phyloP scores from a whole-genome alignment of 371 early-diverging fungal species.

The Rhizopus stolonifer region DNA sequence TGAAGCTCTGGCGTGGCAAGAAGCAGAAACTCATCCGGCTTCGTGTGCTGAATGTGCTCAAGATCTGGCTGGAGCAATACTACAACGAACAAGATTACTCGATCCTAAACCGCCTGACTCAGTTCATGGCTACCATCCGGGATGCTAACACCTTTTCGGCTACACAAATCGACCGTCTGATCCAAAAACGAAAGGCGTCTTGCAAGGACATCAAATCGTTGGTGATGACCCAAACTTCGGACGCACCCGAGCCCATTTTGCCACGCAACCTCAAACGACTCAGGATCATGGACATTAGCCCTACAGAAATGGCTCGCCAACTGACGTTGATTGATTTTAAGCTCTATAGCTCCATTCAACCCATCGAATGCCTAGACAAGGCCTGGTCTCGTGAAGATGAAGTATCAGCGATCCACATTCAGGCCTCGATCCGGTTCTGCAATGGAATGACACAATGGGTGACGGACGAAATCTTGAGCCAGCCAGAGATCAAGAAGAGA shows the following conservation, averaged over 20 bases:
- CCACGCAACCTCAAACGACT: slow-evolving; percentile 65
- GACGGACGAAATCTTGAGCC: slow-evolving; percentile 75
- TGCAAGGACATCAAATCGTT: slow-evolving; percentile 58
- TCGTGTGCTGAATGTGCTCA: slow-evolving; percentile 88
- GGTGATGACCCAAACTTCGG: slow-evolving; percentile 53
- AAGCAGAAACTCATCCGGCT: slow-evolving; percentile 85
- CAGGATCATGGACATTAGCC: slow-evolving; percentile 81
- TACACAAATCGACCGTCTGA: slow-evolving; percentile 71
- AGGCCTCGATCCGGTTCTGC: slow-evolving; percentile 69
- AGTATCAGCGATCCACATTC: slow-evolving; percentile 63
- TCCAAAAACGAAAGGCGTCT: slow-evolving; percentile 66
- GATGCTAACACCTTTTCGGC: slow-evolving; percentile 70
- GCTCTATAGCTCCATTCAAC: slow-evolving; percentile 75
- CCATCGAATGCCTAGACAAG: slow-evolving; percentile 85
- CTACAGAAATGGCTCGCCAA: slow-evolving; percentile 92
- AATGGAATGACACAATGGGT: slow-evolving; percentile 85
- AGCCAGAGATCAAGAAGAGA: slow-evolving; percentile 79
- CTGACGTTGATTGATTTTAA: slow-evolving; percentile 86
- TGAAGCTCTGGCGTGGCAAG: slow-evolving; percentile 75
- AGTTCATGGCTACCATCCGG: slow-evolving; percentile 75
- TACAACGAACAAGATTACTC: slow-evolving; percentile 71
- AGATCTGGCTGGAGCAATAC: slow-evolving; percentile 88
- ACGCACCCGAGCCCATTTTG: slow-evolving; percentile 68
- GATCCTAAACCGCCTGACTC: slow-evolving; percentile 67
- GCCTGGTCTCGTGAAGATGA: slow-evolving; percentile 73